Evolutionary conservation across 73 alveolate genomes (phyloP).

Genomic region (Paramecium sonneborni): DNA sequence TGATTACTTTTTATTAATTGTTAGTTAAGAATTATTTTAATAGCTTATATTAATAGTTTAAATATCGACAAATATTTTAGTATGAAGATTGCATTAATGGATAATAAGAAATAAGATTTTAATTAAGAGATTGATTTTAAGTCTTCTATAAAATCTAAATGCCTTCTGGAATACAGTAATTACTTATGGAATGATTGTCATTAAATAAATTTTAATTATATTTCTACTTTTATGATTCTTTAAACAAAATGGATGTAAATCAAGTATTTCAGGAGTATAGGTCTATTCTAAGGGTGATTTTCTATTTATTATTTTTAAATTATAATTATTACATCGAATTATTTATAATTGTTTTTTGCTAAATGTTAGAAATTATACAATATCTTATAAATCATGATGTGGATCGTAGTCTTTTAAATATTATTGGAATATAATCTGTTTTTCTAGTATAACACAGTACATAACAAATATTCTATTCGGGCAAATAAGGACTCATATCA

Average conservation of each 20-base stretch:
- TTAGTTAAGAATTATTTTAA: background rate
- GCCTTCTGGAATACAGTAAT: constrained; percentile 2
- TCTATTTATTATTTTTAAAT: background rate
- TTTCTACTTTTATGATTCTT: background rate
- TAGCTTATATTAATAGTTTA: background rate
- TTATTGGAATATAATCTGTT: background rate
- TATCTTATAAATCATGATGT: background rate
- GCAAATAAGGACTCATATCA: background rate
- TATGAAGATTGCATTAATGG: background rate
- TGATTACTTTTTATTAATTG: background rate
- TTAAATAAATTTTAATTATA: background rate
- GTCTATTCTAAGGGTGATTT: background rate
- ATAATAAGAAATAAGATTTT: background rate
- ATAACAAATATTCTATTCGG: background rate
- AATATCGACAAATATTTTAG: background rate
- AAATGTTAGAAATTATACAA: background rate
- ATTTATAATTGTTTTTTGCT: background rate
- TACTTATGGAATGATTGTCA: background rate
- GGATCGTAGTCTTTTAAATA: background rate
- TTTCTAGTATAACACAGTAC: background rate
- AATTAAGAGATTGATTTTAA: background rate
- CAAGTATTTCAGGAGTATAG: background rate
- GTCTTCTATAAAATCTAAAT: background rate
- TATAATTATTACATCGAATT: background rate
- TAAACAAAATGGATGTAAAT: background rate